phyloP scores from a whole-genome alignment of 2,329 filamentous ascomycete genomes.

The Fusarium domesticum region DNA sequence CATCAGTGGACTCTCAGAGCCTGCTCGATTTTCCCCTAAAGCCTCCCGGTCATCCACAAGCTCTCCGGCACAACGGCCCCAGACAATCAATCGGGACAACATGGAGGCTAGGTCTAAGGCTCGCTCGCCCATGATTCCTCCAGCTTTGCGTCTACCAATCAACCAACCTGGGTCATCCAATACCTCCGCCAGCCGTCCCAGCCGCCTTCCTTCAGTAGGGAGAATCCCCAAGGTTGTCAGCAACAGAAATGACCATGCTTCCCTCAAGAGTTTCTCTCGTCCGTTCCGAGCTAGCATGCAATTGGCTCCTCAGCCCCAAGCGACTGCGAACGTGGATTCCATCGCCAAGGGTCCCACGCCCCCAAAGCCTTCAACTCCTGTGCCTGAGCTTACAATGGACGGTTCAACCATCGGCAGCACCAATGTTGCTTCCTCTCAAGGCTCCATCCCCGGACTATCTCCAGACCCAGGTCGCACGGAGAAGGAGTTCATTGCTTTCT shows the following conservation, averaged over 20 bases:
- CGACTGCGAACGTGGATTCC: slow-evolving; percentile 33
- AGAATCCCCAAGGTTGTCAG: slow-evolving; percentile 81
- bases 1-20: slow-evolving; percentile 13
- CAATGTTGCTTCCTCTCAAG: slow-evolving; percentile 31
- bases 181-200: slow-evolving; percentile 35
- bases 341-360: slow-evolving; percentile 50
- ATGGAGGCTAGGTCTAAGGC: slow-evolving; percentile 6
- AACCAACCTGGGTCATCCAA: slow-evolving; percentile 3
- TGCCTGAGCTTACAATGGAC: slow-evolving; percentile 37
- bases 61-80: slow-evolving; percentile 8
- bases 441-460: slow-evolving; percentile 31
- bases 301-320: slow-evolving; percentile 30
- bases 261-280: slow-evolving; percentile 79
- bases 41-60: slow-evolving; percentile 9
- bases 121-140: slow-evolving; percentile 8
- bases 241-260: slow-evolving; percentile 61
- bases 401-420: slow-evolving; percentile 36
- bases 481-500: slow-evolving; percentile 71
- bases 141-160: slow-evolving; percentile 5
- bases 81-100: slow-evolving; percentile 1
- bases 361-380: slow-evolving; percentile 38
- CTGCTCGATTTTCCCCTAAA: slow-evolving; percentile 13
- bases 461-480: slow-evolving; percentile 32
- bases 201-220: slow-evolving; percentile 75
- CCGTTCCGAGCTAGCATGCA: slow-evolving; percentile 64